Evolutionary conservation across 306 rosid genomes (phyloP).

Genomic region (Dryas alaskensis): DNA sequence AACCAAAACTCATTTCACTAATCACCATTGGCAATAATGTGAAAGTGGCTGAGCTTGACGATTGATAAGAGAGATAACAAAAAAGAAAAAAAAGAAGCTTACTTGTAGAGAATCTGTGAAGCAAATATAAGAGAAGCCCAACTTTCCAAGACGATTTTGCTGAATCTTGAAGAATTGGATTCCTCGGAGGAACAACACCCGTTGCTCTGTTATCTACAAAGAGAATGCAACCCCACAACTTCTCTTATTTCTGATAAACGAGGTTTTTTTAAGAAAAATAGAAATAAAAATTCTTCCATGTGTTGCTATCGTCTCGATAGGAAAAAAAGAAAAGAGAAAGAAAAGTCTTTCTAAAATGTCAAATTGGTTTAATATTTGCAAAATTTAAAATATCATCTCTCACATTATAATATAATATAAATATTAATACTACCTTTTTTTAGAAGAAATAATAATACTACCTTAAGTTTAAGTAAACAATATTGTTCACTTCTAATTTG

Average conservation of each 20-base stretch:
- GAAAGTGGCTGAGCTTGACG: conserved; percentile 21
- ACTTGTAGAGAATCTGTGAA: conserved; percentile 22
- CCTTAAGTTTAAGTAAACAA: too few species aligned
- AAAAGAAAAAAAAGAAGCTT: neutral
- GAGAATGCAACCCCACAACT: conserved; percentile 12
- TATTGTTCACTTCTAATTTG: too few species aligned
- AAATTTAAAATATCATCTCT: too few species aligned
- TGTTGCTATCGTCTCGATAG: too few species aligned
- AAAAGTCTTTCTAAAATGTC: too few species aligned
- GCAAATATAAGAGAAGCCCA: conserved; percentile 20
- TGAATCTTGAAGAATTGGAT: conserved; percentile 36
- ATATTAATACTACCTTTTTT: too few species aligned
- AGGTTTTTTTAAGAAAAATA: conserved; percentile 1
- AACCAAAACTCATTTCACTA: conserved; percentile 29
- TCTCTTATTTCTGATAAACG: conserved; percentile 12
- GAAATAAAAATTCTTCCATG: too few species aligned
- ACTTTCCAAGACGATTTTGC: neutral
- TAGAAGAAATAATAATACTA: too few species aligned
- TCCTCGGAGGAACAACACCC: conserved; percentile 28
- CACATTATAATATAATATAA: too few species aligned
- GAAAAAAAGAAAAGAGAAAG: too few species aligned
- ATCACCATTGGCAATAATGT: conserved; percentile 11
- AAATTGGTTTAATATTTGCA: too few species aligned
- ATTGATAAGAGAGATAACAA: neutral
- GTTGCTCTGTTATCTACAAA: conserved; percentile 38